phyloP scores from a whole-genome alignment of 768 basidiomycete genomes.

The Pluteus cervinus region DNA sequence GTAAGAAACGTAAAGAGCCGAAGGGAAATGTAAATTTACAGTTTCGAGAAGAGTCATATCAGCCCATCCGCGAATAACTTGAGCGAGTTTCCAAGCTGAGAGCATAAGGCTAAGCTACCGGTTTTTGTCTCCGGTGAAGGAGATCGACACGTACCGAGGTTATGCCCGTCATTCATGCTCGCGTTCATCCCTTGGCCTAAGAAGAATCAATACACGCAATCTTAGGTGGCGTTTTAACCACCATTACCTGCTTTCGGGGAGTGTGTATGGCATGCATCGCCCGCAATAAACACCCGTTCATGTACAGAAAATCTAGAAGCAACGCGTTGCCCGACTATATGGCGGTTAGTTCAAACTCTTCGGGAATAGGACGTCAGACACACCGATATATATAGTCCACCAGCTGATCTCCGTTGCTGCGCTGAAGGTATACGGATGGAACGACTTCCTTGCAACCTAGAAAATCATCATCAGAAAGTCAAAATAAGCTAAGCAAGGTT shows the following conservation, averaged over 20 bases:
- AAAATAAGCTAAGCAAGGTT: background rate
- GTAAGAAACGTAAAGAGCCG: background rate
- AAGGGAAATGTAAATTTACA: slow-evolving; percentile 22
- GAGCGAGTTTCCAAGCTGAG: slow-evolving; percentile 54
- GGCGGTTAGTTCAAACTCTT: background rate
- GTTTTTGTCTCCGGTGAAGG: background rate
- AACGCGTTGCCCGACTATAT: slow-evolving; percentile 66
- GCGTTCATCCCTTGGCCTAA: slow-evolving; percentile 75
- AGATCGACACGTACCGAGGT: slow-evolving; percentile 38
- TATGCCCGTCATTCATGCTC: slow-evolving; percentile 71
- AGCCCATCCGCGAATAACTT: slow-evolving; percentile 52
- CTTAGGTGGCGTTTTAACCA: background rate
- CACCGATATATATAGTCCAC: slow-evolving; percentile 73
- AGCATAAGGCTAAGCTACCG: background rate
- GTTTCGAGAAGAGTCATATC: slow-evolving; percentile 42
- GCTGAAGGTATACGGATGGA: slow-evolving; percentile 49
- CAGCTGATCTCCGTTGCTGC: slow-evolving; percentile 50
- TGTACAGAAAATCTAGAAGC: slow-evolving; percentile 54
- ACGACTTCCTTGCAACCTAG: slow-evolving; percentile 49
- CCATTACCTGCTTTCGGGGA: slow-evolving; percentile 58
- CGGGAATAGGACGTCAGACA: slow-evolving; percentile 13
- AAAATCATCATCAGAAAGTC: background rate
- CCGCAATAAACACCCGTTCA: slow-evolving; percentile 71
- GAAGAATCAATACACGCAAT: background rate
- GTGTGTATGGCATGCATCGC: slow-evolving; percentile 70